Evolutionary conservation across 1,139 yeast genomes (phyloP), one percentile per base, ranked within the genome.

Genomic region (Taphrina flavorubra): DNA sequence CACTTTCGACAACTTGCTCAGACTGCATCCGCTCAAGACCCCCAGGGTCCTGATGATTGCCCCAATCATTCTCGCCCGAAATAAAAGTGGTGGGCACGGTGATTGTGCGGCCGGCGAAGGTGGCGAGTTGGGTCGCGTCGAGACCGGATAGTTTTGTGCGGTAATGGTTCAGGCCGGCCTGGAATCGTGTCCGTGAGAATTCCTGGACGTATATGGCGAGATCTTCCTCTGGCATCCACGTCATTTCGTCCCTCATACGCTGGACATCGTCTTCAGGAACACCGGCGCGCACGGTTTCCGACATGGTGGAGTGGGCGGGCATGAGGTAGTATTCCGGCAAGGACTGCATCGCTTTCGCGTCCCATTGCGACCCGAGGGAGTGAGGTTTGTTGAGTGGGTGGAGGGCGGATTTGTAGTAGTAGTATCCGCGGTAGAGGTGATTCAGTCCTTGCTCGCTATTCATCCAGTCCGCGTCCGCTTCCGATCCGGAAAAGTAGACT

Each of bases 241-340:
- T 34, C 51, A 37, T 44, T 20, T 53, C 61, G n/a, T 36, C n/a
- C 20, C 34, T 46, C 60, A 46, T 55, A 6, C 13, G 13, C 1
- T 36, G 16, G 4, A 44, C 16, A 14, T 44, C 25, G 31, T n/a
- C n/a, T n/a, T n/a, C n/a, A 14, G 60, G 60, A 0, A 58, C 62
- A 36, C 44, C 49, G 34, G 25, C 8, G 6, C 20, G 10, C 14
- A 58, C 62, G 20, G 59, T 53, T 20, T 63, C 56, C 2, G 59
- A 49, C 67, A 63, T 63, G 34, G 47, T 55, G 40, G 14, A 13
- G 46, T 42, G 47, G 7, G 40, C 18, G 2, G 20, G 55, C 55
- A 63, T 34, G 36, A 63, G 36, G 55, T 63, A 63, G 46, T 63
- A 63, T 46, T 57, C 67, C 10, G 67, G 67, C 25, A 63, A 20